Percentiles rank a stretch among this genome's conserved stretches.
These are phyloP conservation scores for Tolypocladium tundrense DNA, from an alignment of 2,329 filamentous ascomycete species.

Conservation along the genomic window DNA sequence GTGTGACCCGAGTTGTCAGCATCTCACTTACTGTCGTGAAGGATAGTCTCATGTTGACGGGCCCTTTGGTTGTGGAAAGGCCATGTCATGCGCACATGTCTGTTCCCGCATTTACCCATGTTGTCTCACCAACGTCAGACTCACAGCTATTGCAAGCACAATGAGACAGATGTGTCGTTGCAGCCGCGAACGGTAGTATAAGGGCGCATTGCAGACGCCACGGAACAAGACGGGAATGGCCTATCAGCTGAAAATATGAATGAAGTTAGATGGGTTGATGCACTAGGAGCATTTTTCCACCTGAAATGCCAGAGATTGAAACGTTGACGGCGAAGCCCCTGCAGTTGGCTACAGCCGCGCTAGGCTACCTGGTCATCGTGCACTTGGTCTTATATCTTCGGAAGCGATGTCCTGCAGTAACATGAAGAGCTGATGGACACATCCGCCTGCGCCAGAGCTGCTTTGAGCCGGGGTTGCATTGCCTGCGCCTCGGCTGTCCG, in stretches of 20 bases:
- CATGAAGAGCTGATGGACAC: slow-evolving; percentile 36
- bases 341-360: background rate
- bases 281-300: background rate
- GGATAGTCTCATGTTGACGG: background rate
- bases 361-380: background rate
- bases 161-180: background rate
- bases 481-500: slow-evolving; percentile 26
- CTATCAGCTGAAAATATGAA: background rate
- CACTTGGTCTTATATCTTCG: slow-evolving; percentile 9
- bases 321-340: background rate
- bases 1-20: background rate
- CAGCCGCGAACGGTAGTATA: background rate
- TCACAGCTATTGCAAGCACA: background rate
- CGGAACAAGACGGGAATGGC: background rate
- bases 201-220: background rate
- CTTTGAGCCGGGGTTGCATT: slow-evolving; percentile 31
- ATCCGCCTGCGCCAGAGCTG: slow-evolving; percentile 47
- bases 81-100: background rate
- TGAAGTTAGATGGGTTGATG: background rate
- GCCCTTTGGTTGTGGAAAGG: background rate
- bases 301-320: background rate
- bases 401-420: slow-evolving; percentile 13
- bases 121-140: no score
- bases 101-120: no score
- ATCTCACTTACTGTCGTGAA: background rate